Base-by-base conservation (phyloP, 2,329 filamentous ascomycete genomes). In the Aureobasidium zeae region DNA sequence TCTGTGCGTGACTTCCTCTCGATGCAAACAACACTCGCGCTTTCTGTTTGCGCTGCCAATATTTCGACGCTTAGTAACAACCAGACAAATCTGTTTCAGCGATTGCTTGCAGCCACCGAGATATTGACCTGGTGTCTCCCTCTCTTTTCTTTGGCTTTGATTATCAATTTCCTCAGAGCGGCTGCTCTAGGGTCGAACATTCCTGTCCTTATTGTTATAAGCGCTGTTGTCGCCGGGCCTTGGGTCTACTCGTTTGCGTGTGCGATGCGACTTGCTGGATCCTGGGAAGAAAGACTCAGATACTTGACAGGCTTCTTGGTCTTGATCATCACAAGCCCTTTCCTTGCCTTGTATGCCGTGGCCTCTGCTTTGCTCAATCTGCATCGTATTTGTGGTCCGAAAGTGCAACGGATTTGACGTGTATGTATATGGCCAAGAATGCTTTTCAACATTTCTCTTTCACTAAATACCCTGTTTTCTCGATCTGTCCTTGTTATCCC, bases 11-110 rank as follows among this genome's bases (percentile, higher is more conserved):
- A 72, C 0, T 72, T 71, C 36, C 53, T 72, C 19, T 69, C 66
- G 4, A 69, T 72, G 54, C 62, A 69, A 5, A 68, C 70, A 53
- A 63, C 69, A 0, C 71, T 69, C 68, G 67, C 69, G 1, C 52
- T 72, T 8, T 69, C 67, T 0, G 68, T 66, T 25, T 70, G 67
- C 20, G 65, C 64, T 4, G 72, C 71, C 49, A 69, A 73, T 51
- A 63, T 72, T 19, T 63, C 70, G 53, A 65, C 72, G 57, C 61
- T 70, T n/a, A 63, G 66, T 42, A 59, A 66, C 0, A 62, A 62
- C 1, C 63, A 66, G 0, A 67, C 65, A 34, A 60, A 64, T 8
- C 53, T 59, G 34, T 62, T 71, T 15, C 68, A 72, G 52, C 54
- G 67, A 6, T 53, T 71, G 17, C 65, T 69, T 44, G 66, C 67